phyloP scores from a whole-genome alignment of 2,329 filamentous ascomycete genomes.

The Xylaria sp. region DNA sequence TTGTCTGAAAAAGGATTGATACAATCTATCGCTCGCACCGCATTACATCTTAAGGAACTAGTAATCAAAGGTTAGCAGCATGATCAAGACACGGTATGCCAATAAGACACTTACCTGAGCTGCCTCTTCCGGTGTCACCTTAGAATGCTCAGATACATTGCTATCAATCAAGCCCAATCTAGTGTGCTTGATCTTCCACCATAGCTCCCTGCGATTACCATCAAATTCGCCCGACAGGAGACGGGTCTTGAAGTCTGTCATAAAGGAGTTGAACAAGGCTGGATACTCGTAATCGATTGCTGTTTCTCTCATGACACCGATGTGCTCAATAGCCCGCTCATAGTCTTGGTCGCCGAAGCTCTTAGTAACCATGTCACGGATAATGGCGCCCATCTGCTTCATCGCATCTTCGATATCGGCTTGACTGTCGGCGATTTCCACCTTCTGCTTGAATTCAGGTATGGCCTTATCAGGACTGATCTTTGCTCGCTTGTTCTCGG shows the following conservation, averaged over 20 bases:
- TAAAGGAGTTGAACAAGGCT: conserved; percentile 78
- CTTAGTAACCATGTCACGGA: conserved; percentile 74
- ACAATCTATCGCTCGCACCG: conserved; percentile 13
- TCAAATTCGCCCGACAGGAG: conserved; percentile 76
- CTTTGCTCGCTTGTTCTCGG: conserved; percentile 49
- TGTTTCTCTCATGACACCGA: conserved; percentile 82
- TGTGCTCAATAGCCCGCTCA: conserved; percentile 76
- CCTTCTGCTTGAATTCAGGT: conserved; percentile 87
- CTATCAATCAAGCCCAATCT: conserved; percentile 79
- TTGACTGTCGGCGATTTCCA: conserved; percentile 70
- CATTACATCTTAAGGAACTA: conserved; percentile 45
- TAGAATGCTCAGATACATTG: conserved; percentile 69
- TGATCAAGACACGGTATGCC: not conserved
- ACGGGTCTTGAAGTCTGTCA: conserved; percentile 76
- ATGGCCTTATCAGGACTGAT: conserved; percentile 78
- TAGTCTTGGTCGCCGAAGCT: conserved; percentile 83
- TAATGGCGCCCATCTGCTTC: conserved; percentile 78
- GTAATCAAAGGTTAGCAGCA: conserved; percentile 32
- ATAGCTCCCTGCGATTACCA: conserved; percentile 84
- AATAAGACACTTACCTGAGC: conserved; percentile 60
- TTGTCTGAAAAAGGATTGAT: not conserved
- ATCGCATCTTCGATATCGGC: conserved; percentile 73
- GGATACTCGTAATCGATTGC: conserved; percentile 81
- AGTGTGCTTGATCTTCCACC: conserved; percentile 76
- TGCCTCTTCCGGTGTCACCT: conserved; percentile 77